A percentile compares a stretch with the other conserved stretches of the same genome.
phyloP scores from a whole-genome alignment of 345 rosid species.

The Crucihimalaya himalaica region DNA sequence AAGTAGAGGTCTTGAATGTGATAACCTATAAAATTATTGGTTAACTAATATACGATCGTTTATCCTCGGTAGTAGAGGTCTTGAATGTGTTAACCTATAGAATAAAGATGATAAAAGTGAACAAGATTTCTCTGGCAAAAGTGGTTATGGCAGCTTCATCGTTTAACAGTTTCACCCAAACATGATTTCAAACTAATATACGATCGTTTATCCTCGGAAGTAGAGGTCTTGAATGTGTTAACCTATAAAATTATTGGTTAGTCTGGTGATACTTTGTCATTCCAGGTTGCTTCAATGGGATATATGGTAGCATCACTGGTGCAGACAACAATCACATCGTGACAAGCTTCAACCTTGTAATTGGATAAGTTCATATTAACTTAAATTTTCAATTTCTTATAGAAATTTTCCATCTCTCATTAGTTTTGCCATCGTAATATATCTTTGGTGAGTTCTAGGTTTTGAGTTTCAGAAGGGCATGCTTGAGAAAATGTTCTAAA shows the following conservation, averaged over 20 bases:
- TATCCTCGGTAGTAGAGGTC: too few relatives aligned
- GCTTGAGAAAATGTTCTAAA: constrained; percentile 91
- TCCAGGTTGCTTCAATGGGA: constrained; percentile 70
- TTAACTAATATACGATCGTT: too few relatives aligned
- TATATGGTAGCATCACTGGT: constrained; percentile 98
- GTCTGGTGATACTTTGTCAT: constrained; percentile 9
- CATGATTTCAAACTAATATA: background rate
- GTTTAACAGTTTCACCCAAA: constrained; percentile 3
- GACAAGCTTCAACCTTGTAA: constrained; percentile 95
- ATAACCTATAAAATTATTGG: background rate
- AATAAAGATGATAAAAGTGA: too few relatives aligned
- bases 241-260: background rate
- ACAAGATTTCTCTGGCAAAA: background rate
- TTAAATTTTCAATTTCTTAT: background rate
- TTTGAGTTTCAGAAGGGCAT: constrained; percentile 88
- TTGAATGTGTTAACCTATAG: too few relatives aligned
- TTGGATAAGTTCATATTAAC: constrained; percentile 16
- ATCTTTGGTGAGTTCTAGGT: constrained; percentile 49
- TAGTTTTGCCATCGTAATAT: background rate
- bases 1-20: constrained; percentile 12
- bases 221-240: constrained; percentile 12
- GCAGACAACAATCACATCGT: constrained; percentile 64
- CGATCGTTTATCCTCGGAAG: background rate
- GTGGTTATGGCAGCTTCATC: too few relatives aligned
- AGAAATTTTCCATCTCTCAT: background rate